These are phyloP conservation scores for Phaffia australis DNA, from an alignment of 768 basidiomycete genomes.

Conservation along the genomic window DNA sequence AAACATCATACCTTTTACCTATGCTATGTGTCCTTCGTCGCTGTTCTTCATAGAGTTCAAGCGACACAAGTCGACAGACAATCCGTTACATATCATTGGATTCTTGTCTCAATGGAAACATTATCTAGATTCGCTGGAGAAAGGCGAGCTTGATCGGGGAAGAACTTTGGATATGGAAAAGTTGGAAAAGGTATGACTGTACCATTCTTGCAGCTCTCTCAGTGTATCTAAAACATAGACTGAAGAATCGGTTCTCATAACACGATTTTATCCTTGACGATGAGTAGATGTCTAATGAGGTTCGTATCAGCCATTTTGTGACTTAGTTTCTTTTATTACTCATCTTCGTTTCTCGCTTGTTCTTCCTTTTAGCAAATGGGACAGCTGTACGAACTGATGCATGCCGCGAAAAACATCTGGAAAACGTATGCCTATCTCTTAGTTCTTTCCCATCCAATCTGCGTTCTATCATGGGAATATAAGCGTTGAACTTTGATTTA, in stretches of 20 bases:
- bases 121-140: slow-evolving; percentile 58
- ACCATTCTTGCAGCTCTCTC: not conserved
- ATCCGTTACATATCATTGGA: slow-evolving; percentile 83
- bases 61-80: slow-evolving; percentile 62
- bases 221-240: too few species aligned
- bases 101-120: slow-evolving; percentile 92
- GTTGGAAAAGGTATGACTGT: slow-evolving; percentile 39
- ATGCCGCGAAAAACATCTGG: slow-evolving; percentile 78
- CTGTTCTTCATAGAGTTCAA: slow-evolving; percentile 58
- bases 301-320: not conserved
- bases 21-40: not conserved
- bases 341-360: slow-evolving; percentile 50
- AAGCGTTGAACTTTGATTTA: too few species aligned
- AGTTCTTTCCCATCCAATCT: too few species aligned
- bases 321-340: not conserved
- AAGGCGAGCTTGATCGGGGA: slow-evolving; percentile 31
- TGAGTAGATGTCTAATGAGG: slow-evolving; percentile 15
- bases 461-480: too few species aligned
- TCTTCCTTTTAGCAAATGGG: slow-evolving; percentile 59
- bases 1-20: not conserved
- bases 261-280: not conserved
- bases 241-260: not conserved
- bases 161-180: slow-evolving; percentile 35
- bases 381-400: slow-evolving; percentile 90
- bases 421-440: slow-evolving; percentile 44